A percentile compares a stretch with the other conserved stretches of the same genome.
These are phyloP conservation scores for Trichoderma endophyticum DNA, from an alignment of 2,329 filamentous ascomycete species.

Conservation along the genomic window DNA sequence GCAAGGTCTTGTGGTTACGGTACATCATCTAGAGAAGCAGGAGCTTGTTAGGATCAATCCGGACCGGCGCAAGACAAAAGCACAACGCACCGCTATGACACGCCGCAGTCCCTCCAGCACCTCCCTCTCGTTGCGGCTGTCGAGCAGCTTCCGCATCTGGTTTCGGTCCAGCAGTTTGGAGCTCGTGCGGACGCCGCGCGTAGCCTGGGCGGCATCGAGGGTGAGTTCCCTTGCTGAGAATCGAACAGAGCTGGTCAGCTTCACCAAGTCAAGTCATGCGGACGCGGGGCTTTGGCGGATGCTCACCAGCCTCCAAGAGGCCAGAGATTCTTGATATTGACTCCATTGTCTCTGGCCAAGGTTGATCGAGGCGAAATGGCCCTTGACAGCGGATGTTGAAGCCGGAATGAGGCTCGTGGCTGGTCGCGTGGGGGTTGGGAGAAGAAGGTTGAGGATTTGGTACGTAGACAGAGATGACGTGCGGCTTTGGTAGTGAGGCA, in stretches of 20 bases:
- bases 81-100: conserved; percentile 71
- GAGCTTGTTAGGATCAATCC: not conserved
- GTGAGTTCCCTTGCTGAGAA: conserved; percentile 86
- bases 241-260: not conserved
- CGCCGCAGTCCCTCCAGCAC: conserved; percentile 86
- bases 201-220: conserved; percentile 91
- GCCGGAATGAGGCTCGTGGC: conserved; percentile 6
- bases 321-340: conserved; percentile 91
- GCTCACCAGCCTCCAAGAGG: conserved; percentile 85
- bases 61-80: not conserved
- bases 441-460: not conserved
- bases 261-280: not conserved
- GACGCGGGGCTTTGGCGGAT: conserved; percentile 21
- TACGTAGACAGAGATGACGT: conserved; percentile 17
- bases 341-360: conserved; percentile 64
- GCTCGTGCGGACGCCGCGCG: conserved; percentile 62
- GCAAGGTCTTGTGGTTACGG: conserved; percentile 77
- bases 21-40: conserved; percentile 77
- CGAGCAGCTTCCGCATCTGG: conserved; percentile 91
- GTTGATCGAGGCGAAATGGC: conserved; percentile 15
- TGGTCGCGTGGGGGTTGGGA: conserved; percentile 1
- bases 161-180: conserved; percentile 67
- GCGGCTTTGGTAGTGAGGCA: not conserved
- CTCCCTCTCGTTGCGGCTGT: conserved; percentile 89
- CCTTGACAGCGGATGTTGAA: conserved; percentile 6